Conservation (phyloP, 768 basidiomycete genomes). For the Rhizopogon roseolus region DNA sequence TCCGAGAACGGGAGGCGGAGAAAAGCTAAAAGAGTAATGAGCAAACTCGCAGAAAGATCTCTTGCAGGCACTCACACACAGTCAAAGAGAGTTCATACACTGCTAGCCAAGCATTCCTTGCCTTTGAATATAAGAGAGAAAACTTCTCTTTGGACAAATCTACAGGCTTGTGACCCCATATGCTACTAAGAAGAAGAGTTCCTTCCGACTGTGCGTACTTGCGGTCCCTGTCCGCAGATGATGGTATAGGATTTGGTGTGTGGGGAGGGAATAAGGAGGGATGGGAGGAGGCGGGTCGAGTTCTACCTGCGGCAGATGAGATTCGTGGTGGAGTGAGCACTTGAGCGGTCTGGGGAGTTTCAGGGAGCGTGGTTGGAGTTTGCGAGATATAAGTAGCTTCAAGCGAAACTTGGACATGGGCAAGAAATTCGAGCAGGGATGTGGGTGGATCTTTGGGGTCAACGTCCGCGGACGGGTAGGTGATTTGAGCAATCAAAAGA, state of each 20-base stretch:
- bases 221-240: slow-evolving; percentile 65
- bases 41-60: neutral
- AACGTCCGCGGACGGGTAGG: slow-evolving; percentile 27
- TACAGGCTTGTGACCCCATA: slow-evolving; percentile 64
- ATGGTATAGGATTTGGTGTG: slow-evolving; percentile 83
- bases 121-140: slow-evolving; percentile 59
- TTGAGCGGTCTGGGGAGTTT: slow-evolving; percentile 28
- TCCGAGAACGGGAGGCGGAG: slow-evolving; percentile 63
- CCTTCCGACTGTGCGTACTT: slow-evolving; percentile 79
- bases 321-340: slow-evolving; percentile 51
- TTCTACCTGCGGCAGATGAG: slow-evolving; percentile 37
- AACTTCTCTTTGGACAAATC: slow-evolving; percentile 53
- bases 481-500: slow-evolving; percentile 36
- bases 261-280: slow-evolving; percentile 75
- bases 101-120: slow-evolving; percentile 66
- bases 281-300: slow-evolving; percentile 33
- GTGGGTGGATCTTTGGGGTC: slow-evolving; percentile 25
- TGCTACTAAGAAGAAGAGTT: slow-evolving; percentile 59
- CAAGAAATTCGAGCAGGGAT: slow-evolving; percentile 52
- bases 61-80: slow-evolving; percentile 55
- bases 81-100: slow-evolving; percentile 74
- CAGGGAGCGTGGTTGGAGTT: slow-evolving; percentile 30
- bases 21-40: slow-evolving; percentile 48
- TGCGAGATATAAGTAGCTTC: slow-evolving; percentile 78
- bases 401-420: slow-evolving; percentile 71